Base-by-base conservation (phyloP, 345 rosid species). In the Brassica carinata region DNA sequence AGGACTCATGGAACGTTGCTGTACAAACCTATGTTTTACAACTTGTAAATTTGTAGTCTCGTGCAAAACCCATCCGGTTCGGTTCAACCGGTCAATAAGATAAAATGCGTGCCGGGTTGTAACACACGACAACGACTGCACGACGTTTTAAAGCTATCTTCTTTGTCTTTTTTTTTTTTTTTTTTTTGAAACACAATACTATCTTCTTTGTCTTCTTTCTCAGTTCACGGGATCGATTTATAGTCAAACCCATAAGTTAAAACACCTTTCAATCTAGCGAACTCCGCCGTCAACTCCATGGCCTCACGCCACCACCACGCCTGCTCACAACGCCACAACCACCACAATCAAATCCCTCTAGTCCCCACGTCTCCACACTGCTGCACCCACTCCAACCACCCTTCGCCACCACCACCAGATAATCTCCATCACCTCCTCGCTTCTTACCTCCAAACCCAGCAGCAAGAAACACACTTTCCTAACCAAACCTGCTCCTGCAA, bases 371-470 rank as follows among this genome's bases (percentile, higher is more conserved):
- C 78, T 45, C 7, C 79, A 15, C 53, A 13, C 68, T 69, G 77
- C 81, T 84, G 84, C 83, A 63, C n/a, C 8, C 77, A 76, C 15
- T 31, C 55, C 18, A 71, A 67, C 73, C 84, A 64, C 64, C 79
- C 83, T 57, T 51, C 77, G 3, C 72, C 43, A n/a, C 68, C 67
- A 1, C 68, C 67, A 2, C 71, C 79, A 0, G 97, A 90, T 71
- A 86, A 85, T 31, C 88, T 36, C 43, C 43, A 90, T 11, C 92
- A 87, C 68, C 81, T 87, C 82, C 68, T 90, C 66, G 57, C 84
- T 29, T 82, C 89, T 73, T 87, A 85, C 58, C 88, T 89, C 68
- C 83, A 79, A 36, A 88, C 78, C 51, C 91, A 79, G 58, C 86
- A 75, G 45, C 84, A 70, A 14, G 82, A 72, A 61, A 67, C 79